Evolutionary conservation across 2,329 filamentous ascomycete genomes (phyloP).

Genomic region (Neobulgaria alba): DNA sequence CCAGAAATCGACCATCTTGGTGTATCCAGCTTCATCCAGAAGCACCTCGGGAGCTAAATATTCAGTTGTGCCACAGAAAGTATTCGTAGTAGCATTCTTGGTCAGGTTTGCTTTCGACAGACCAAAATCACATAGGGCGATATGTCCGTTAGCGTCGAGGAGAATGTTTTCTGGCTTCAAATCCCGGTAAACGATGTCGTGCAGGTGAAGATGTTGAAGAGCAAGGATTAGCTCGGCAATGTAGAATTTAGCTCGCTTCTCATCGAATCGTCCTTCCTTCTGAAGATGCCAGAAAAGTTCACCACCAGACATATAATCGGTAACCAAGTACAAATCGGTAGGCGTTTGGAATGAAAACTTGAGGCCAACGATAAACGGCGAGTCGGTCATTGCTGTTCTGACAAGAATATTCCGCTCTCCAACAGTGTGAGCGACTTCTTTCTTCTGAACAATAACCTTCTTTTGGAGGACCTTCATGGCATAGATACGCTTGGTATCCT

Average conservation of each 20-base stretch:
- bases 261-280: slow-evolving; percentile 91
- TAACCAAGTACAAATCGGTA: slow-evolving; percentile 94
- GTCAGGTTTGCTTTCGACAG: slow-evolving; percentile 95
- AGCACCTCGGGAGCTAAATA: slow-evolving; percentile 94
- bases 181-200: slow-evolving; percentile 96
- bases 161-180: slow-evolving; percentile 97
- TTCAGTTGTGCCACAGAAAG: slow-evolving; percentile 96
- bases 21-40: slow-evolving; percentile 93
- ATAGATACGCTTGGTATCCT: slow-evolving; percentile 91
- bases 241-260: slow-evolving; percentile 94
- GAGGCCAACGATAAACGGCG: slow-evolving; percentile 92
- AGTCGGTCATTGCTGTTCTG: slow-evolving; percentile 89
- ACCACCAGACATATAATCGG: slow-evolving; percentile 98
- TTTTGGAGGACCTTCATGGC: slow-evolving; percentile 99
- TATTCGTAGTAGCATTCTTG: slow-evolving; percentile 96
- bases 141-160: slow-evolving; percentile 93
- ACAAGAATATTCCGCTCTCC: slow-evolving; percentile 97
- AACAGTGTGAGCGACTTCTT: slow-evolving; percentile 94
- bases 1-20: slow-evolving; percentile 99
- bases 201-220: slow-evolving; percentile 88
- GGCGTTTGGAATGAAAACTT: slow-evolving; percentile 99
- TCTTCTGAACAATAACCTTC: slow-evolving; percentile 99
- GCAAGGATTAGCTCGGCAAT: slow-evolving; percentile 95
- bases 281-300: slow-evolving; percentile 98
- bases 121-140: slow-evolving; percentile 95